Conservation (phyloP, 352 stramenopile species). For the Globisporangium abappressorium region DNA sequence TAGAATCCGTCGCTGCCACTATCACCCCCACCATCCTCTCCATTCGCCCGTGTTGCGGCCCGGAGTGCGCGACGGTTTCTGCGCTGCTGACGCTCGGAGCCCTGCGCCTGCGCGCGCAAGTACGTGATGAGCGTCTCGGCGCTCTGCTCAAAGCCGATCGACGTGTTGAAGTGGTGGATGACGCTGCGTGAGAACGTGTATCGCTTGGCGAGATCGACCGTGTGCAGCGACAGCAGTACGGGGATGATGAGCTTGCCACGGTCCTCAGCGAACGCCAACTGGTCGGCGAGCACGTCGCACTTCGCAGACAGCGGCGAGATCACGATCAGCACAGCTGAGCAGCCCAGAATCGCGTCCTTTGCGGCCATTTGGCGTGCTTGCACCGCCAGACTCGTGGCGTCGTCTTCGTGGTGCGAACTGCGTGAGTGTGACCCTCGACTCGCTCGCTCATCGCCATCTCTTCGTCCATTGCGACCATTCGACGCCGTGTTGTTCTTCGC, state of each 20-base stretch:
- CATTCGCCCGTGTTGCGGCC: constrained; percentile 7
- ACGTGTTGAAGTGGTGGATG: constrained; percentile 79
- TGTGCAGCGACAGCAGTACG: constrained; percentile 69
- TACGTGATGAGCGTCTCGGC: constrained; percentile 51
- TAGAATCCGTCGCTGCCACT: constrained; percentile 18
- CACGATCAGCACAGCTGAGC: constrained; percentile 64
- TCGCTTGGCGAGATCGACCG: constrained; percentile 66
- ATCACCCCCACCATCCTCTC: constrained; percentile 21
- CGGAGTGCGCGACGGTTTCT: background rate
- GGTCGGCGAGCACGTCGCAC: constrained; percentile 69
- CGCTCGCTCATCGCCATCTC: background rate
- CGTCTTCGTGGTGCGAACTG: background rate
- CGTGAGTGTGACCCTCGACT: background rate
- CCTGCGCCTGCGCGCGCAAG: constrained; percentile 29
- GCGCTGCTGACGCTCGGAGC: constrained; percentile 23
- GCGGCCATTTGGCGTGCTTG: constrained; percentile 65
- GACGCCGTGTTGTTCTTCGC: constrained; percentile 13
- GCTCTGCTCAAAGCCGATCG: constrained; percentile 74
- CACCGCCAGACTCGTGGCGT: constrained; percentile 25
- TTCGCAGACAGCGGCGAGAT: constrained; percentile 64
- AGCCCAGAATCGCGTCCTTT: constrained; percentile 73
- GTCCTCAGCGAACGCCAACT: constrained; percentile 81
- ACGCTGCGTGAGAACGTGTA: constrained; percentile 79
- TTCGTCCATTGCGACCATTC: background rate
- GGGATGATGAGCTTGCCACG: constrained; percentile 71